Percentiles rank a stretch among this genome's conserved stretches.
Conservation (phyloP, 2,329 filamentous ascomycete species). For the Fusarium domesticum region DNA sequence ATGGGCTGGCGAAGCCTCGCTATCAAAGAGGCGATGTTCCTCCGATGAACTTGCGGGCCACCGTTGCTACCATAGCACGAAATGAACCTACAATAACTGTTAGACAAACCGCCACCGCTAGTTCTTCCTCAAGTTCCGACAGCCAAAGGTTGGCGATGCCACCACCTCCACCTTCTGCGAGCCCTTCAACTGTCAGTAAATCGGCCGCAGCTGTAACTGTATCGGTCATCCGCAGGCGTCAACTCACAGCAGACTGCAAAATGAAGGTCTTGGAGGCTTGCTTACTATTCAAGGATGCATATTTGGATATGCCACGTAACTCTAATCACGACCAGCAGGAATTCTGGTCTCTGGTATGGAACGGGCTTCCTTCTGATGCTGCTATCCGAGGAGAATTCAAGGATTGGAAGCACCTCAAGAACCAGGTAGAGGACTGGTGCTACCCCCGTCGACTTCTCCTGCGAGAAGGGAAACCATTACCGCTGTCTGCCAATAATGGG, state of each 20-base stretch:
- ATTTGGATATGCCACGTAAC: background rate
- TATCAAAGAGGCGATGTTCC: constrained; percentile 15
- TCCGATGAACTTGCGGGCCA: background rate
- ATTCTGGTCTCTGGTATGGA: background rate
- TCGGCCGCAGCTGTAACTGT: background rate
- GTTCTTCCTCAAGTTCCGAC: background rate
- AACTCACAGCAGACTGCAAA: background rate
- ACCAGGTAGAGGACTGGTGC: constrained; percentile 8
- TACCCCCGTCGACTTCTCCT: background rate
- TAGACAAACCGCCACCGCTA: background rate
- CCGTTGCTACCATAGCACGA: background rate
- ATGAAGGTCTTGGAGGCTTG: background rate
- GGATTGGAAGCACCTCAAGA: background rate
- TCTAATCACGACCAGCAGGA: background rate
- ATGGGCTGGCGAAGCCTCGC: background rate
- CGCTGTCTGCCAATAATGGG: background rate
- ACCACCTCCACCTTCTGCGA: background rate
- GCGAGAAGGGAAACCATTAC: constrained; percentile 1
- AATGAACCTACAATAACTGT: background rate
- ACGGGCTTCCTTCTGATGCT: background rate
- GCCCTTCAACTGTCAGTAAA: background rate
- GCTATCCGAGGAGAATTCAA: background rate
- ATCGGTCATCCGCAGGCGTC: background rate
- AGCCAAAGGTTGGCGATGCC: background rate
- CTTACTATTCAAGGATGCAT: background rate